phyloP scores from a whole-genome alignment of 306 rosid species.

The Parietaria judaica region DNA sequence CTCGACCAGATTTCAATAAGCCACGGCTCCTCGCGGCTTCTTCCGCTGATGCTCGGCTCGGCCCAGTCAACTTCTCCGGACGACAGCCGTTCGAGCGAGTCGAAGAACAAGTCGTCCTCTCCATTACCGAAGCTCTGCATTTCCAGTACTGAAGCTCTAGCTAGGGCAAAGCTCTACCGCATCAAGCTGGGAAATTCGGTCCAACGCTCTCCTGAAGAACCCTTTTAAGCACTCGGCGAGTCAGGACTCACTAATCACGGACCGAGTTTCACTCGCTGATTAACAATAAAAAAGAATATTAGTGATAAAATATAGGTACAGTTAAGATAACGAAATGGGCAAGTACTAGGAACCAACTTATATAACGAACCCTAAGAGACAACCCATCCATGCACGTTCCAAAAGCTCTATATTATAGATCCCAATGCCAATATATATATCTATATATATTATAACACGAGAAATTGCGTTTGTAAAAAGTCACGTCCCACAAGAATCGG shows the following conservation, averaged over 20 bases:
- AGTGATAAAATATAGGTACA: not conserved
- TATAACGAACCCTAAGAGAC: constrained; percentile 19
- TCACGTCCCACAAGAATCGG: constrained; percentile 22
- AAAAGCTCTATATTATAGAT: constrained; percentile 13
- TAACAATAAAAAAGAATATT: constrained; percentile 25
- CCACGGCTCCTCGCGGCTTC: not conserved
- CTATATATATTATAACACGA: constrained; percentile 14
- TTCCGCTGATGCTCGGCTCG: not conserved
- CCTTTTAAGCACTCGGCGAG: constrained; percentile 21
- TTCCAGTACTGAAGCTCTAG: constrained; percentile 25
- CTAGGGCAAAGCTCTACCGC: constrained; percentile 31
- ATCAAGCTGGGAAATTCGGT: constrained; percentile 30
- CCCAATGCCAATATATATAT: constrained; percentile 13
- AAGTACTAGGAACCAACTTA: constrained; percentile 43
- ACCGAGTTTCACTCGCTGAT: constrained; percentile 35
- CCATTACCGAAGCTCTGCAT: constrained; percentile 65
- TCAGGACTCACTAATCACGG: constrained; percentile 28
- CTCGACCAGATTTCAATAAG: constrained; percentile 59
- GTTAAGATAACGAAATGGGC: constrained; percentile 20
- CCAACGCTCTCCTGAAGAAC: not conserved
- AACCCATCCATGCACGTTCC: constrained; percentile 30
- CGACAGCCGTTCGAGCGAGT: constrained; percentile 52
- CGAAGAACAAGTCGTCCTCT: constrained; percentile 65
- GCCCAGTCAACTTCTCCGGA: constrained; percentile 32
- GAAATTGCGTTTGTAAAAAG: constrained; percentile 4